A percentile compares a stretch with the other conserved stretches of the same genome.
These are phyloP conservation scores for Asterionellopsis glacialis DNA, from an alignment of 108 stramenopile genomes.

Conservation along the genomic window DNA sequence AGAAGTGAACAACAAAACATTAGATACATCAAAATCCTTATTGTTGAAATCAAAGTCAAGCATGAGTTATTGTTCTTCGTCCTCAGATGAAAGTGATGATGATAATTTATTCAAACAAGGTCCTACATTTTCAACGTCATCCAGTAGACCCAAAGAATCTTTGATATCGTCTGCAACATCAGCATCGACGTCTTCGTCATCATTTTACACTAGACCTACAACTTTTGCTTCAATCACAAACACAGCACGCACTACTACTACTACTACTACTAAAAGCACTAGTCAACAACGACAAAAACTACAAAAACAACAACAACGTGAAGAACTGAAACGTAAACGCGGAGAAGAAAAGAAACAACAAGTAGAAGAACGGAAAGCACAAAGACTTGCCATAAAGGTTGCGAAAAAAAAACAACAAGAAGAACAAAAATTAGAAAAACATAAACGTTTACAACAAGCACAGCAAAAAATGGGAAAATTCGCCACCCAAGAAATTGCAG, in stretches of 20 bases:
- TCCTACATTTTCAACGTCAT: neutral
- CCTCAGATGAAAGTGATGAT: neutral
- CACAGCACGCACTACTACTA: too few species aligned
- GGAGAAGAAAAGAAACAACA: constrained; percentile 22
- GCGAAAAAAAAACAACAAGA: constrained; percentile 2
- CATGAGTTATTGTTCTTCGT: too few species aligned
- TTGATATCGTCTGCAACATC: too few species aligned
- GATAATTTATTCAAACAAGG: neutral
- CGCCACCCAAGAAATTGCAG: constrained; percentile 37
- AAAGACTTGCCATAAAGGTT: constrained; percentile 4
- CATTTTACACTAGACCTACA: too few species aligned
- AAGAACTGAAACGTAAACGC: constrained; percentile 6
- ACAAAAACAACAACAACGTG: neutral
- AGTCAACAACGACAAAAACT: too few species aligned
- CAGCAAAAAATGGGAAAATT: constrained; percentile 41
- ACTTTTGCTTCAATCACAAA: too few species aligned
- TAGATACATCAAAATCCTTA: too few species aligned
- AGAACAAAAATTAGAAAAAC: constrained; percentile 11
- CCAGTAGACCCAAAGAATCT: too few species aligned
- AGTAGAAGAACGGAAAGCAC: constrained; percentile 16
- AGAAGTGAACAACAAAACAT: too few species aligned
- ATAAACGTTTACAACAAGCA: constrained; percentile 10
- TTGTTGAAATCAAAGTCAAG: too few species aligned
- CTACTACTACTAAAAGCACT: too few species aligned
- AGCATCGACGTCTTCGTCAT: too few species aligned